phyloP scores from a whole-genome alignment of 2,329 filamentous ascomycete genomes.

The Hypomyces perniciosus region DNA sequence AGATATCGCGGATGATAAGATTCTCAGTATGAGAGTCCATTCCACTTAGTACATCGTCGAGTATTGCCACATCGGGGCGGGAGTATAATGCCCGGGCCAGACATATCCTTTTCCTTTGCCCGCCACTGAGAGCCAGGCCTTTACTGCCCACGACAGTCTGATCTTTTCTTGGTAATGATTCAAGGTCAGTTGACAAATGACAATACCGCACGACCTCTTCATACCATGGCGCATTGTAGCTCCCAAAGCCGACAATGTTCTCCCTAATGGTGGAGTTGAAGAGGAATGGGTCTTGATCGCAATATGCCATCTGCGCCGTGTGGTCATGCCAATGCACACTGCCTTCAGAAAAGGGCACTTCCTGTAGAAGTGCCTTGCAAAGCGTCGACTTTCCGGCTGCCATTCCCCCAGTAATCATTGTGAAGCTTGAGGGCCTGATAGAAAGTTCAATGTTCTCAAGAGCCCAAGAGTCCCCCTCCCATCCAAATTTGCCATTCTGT shows the following conservation, averaged over 20 bases:
- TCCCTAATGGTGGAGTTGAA: conserved; percentile 11
- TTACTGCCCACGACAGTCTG: conserved; percentile 34
- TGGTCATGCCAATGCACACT: not conserved
- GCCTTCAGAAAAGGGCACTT: not conserved
- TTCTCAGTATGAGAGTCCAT: conserved; percentile 39
- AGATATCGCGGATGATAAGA: conserved; percentile 35
- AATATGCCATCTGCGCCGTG: conserved; percentile 12
- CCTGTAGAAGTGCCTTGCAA: conserved; percentile 9
- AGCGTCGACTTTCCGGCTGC: conserved; percentile 13
- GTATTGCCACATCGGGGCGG: conserved; percentile 30
- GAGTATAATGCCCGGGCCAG: conserved; percentile 43
- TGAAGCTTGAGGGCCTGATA: conserved; percentile 7
- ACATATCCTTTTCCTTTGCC: conserved; percentile 37
- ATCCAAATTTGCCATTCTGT: conserved; percentile 5
- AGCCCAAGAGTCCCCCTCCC: not conserved
- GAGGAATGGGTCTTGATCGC: conserved; percentile 12
- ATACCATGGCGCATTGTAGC: conserved; percentile 24
- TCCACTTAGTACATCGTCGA: conserved; percentile 43
- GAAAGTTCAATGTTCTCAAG: conserved; percentile 11
- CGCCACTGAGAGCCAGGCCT: conserved; percentile 38
- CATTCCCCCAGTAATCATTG: conserved; percentile 11
- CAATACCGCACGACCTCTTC: conserved; percentile 27
- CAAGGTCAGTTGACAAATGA: conserved; percentile 30
- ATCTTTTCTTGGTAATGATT: conserved; percentile 25
- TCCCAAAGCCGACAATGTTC: conserved; percentile 10